These are phyloP conservation scores for Spathaspora hagerdaliae DNA, from an alignment of 805 yeast species.

Conservation along the genomic window DNA sequence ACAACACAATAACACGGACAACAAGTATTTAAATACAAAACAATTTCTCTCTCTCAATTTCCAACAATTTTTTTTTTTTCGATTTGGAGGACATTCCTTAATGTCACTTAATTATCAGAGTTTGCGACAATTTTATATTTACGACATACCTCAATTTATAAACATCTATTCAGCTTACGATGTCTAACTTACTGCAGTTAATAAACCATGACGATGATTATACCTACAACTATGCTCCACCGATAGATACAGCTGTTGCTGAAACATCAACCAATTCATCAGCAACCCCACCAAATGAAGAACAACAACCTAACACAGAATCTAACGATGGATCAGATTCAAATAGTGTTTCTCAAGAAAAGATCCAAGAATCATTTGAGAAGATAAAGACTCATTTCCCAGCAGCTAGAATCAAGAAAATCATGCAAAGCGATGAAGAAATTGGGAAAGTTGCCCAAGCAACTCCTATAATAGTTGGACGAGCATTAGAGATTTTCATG, in stretches of 20 bases:
- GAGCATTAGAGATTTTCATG: constrained; percentile 89
- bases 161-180: not conserved
- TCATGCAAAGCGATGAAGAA: constrained; percentile 98
- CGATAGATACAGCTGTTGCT: not conserved
- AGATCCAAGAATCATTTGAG: constrained; percentile 35
- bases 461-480: constrained; percentile 96
- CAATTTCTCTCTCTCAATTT: constrained; percentile 3
- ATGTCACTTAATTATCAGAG: not conserved
- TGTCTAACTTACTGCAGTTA: constrained; percentile 9
- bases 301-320: not conserved
- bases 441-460: constrained; percentile 98
- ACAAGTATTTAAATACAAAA: constrained; percentile 4
- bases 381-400: constrained; percentile 80
- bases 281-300: not conserved
- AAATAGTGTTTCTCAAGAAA: constrained; percentile 23
- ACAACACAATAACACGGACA: not conserved
- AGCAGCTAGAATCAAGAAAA: constrained; percentile 89
- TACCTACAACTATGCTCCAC: constrained; percentile 2
- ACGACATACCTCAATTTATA: not conserved
- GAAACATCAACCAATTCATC: not conserved
- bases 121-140: not conserved
- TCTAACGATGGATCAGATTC: not conserved
- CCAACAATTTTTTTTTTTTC: not conserved
- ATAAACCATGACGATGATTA: constrained; percentile 10
- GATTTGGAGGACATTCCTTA: not conserved